Evolutionary conservation across 2,329 filamentous ascomycete species (phyloP).

Genomic region (Epichloe brachyelytri): DNA sequence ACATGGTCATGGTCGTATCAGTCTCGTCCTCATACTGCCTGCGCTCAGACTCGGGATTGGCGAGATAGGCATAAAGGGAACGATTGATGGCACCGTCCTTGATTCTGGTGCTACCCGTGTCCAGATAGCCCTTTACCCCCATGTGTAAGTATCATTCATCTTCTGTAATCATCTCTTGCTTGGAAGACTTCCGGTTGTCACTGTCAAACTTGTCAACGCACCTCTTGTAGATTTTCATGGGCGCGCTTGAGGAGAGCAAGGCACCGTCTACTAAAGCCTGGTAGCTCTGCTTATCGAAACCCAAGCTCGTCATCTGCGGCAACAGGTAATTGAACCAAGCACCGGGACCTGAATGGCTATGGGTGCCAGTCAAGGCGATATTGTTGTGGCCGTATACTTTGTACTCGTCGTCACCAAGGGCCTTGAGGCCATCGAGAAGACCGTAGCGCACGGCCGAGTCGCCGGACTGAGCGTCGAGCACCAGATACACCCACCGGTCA

Average conservation of each 20-base stretch:
- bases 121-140: constrained; percentile 45
- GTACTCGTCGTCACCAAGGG: constrained; percentile 60
- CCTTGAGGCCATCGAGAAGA: constrained; percentile 62
- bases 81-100: constrained; percentile 75
- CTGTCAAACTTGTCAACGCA: constrained; percentile 9
- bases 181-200: no score
- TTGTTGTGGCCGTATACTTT: constrained; percentile 66
- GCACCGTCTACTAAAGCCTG: constrained; percentile 80
- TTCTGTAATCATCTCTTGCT: background rate
- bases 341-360: constrained; percentile 82
- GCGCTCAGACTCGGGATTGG: constrained; percentile 69
- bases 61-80: constrained; percentile 75
- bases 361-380: constrained; percentile 80
- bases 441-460: constrained; percentile 82
- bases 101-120: constrained; percentile 56
- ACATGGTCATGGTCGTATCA: constrained; percentile 54
- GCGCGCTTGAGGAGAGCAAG: constrained; percentile 71
- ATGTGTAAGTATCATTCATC: background rate
- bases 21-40: constrained; percentile 45
- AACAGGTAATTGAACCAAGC: constrained; percentile 92
- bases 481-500: constrained; percentile 74
- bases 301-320: constrained; percentile 78
- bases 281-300: constrained; percentile 79
- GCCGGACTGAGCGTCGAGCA: constrained; percentile 76
- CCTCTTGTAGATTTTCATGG: constrained; percentile 42